Conservation (phyloP, 768 basidiomycete species). For the Leccinellum albellum region DNA sequence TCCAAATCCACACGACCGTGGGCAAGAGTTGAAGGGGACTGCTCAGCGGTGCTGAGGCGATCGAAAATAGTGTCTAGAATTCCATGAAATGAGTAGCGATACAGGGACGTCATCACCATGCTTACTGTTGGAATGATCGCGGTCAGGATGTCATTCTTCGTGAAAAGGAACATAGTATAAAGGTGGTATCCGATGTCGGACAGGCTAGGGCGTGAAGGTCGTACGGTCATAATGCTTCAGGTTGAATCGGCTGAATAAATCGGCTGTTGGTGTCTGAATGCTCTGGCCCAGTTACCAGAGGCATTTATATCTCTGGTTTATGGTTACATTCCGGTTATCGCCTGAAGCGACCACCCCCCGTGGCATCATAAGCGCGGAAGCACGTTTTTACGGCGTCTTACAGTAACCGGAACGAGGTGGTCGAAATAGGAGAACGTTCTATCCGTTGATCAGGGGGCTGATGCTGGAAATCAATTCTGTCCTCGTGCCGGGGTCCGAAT, state of each 20-base stretch:
- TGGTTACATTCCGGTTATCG: neutral
- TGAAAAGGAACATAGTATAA: slow-evolving; percentile 39
- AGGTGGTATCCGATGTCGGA: slow-evolving; percentile 21
- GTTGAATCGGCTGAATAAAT: neutral
- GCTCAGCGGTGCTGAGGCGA: slow-evolving; percentile 31
- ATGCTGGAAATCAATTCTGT: too few relatives aligned
- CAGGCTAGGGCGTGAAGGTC: slow-evolving; percentile 1
- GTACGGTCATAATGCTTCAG: slow-evolving; percentile 17
- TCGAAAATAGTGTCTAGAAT: slow-evolving; percentile 31
- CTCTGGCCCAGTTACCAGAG: neutral
- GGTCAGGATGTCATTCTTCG: slow-evolving; percentile 44
- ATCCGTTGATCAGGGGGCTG: neutral
- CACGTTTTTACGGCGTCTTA: neutral
- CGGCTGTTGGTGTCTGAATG: neutral
- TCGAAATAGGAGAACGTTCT: neutral
- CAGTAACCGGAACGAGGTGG: neutral
- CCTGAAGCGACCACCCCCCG: neutral
- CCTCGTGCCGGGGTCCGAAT: too few relatives aligned
- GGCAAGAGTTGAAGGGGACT: slow-evolving; percentile 19
- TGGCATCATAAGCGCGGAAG: neutral
- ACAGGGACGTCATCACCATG: neutral
- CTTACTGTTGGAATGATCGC: slow-evolving; percentile 46
- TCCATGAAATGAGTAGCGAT: neutral
- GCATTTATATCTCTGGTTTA: slow-evolving; percentile 4
- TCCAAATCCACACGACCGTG: slow-evolving; percentile 40